Evolutionary conservation across 1,284 basidiomycete species (phyloP).

Genomic region (Ustilago bromivora): DNA sequence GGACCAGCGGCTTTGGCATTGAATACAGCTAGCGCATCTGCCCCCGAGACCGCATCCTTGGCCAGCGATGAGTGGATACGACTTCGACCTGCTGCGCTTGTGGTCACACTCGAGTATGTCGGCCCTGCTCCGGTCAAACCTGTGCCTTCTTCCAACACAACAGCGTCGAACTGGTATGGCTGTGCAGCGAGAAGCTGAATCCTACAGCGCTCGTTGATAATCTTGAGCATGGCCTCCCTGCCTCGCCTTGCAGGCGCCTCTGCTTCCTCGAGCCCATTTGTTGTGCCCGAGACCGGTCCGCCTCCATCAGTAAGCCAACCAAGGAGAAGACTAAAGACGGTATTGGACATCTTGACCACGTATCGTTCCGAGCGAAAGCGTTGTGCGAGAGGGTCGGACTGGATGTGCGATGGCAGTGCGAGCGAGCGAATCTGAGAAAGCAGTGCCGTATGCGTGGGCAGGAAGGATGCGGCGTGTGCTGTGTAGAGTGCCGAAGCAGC

Average conservation of each 20-base stretch:
- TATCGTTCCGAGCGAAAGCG: slow-evolving; percentile 92
- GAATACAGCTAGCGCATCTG: slow-evolving; percentile 65
- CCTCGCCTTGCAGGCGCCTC: slow-evolving; percentile 72
- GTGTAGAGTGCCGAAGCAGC: slow-evolving; percentile 80
- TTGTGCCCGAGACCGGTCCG: slow-evolving; percentile 85
- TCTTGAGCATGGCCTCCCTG: slow-evolving; percentile 82
- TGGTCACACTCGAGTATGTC: slow-evolving; percentile 40
- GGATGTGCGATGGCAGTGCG: slow-evolving; percentile 83
- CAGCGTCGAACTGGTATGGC: slow-evolving; percentile 62
- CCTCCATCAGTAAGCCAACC: slow-evolving; percentile 95
- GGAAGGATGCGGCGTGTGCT: slow-evolving; percentile 79
- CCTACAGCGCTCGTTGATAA: slow-evolving; percentile 91
- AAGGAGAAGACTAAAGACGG: slow-evolving; percentile 89
- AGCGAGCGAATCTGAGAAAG: slow-evolving; percentile 86
- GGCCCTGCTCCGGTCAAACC: slow-evolving; percentile 66
- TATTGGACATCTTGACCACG: slow-evolving; percentile 87
- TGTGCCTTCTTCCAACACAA: slow-evolving; percentile 66
- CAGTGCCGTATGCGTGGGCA: slow-evolving; percentile 78
- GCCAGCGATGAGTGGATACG: slow-evolving; percentile 43
- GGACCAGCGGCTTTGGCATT: slow-evolving; percentile 65
- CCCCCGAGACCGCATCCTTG: slow-evolving; percentile 56
- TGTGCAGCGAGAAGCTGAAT: slow-evolving; percentile 75
- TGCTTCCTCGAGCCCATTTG: slow-evolving; percentile 79
- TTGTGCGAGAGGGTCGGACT: slow-evolving; percentile 82
- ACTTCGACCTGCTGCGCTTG: slow-evolving; percentile 30